Conservation (phyloP, 2,329 filamentous ascomycete species). For the Septoria linicola region DNA sequence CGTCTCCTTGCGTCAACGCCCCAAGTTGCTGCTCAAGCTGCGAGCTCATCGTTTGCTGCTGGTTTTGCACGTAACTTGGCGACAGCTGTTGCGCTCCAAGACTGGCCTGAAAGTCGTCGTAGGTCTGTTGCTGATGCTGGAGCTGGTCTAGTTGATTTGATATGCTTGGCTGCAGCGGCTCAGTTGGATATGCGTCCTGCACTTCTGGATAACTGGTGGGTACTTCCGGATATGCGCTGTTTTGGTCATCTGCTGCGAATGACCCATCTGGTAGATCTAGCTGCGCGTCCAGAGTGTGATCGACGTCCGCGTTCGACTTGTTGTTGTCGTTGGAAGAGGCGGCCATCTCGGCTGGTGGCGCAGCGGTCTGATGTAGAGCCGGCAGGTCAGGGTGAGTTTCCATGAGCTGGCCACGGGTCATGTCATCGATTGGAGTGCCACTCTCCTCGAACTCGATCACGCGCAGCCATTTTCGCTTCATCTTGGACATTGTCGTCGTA, state of each 20-base stretch:
- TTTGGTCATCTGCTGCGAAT: constrained; percentile 8
- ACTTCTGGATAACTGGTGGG: constrained; percentile 9
- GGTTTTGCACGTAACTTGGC: not conserved
- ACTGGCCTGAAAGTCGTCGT: constrained; percentile 10
- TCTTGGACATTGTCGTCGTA: constrained; percentile 39
- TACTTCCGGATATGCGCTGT: constrained; percentile 10
- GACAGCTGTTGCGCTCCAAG: constrained; percentile 8
- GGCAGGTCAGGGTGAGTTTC: constrained; percentile 35
- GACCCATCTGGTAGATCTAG: constrained; percentile 9
- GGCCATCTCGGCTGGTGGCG: constrained; percentile 6
- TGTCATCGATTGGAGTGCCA: constrained; percentile 33
- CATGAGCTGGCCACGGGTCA: constrained; percentile 25
- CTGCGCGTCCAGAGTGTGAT: constrained; percentile 6
- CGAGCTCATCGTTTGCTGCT: constrained; percentile 8
- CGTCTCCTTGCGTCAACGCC: constrained; percentile 4
- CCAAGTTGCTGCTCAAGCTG: constrained; percentile 9
- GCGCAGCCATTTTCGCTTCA: constrained; percentile 38
- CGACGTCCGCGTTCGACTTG: not conserved
- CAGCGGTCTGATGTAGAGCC: constrained; percentile 18
- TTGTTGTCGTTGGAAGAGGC: not conserved
- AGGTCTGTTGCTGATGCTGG: constrained; percentile 12
- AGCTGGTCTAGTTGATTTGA: constrained; percentile 7
- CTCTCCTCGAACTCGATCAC: constrained; percentile 37
- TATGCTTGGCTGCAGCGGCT: constrained; percentile 10
- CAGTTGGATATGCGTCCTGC: constrained; percentile 4